Percentiles rank a stretch among this genome's conserved stretches.
Evolutionary conservation across 2,329 filamentous ascomycete species (phyloP).

Genomic region (Penicillium sp.): DNA sequence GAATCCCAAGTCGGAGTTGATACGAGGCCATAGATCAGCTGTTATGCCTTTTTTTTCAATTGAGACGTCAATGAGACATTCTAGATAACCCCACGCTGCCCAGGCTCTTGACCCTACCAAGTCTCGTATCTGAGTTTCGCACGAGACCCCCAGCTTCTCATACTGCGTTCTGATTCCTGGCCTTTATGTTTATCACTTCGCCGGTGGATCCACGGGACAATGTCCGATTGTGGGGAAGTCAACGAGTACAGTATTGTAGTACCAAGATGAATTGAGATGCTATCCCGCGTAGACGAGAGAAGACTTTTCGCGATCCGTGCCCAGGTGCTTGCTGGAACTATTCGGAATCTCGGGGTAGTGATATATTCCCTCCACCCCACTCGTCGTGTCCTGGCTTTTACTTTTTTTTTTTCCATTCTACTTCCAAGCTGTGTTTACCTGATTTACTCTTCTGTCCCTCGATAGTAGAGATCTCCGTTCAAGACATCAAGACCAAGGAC

Average conservation of each 20-base stretch:
- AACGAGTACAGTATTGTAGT: neutral
- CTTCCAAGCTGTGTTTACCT: neutral
- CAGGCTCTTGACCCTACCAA: neutral
- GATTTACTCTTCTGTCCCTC: neutral
- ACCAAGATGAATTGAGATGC: neutral
- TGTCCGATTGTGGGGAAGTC: conserved; percentile 7
- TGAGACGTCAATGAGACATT: neutral
- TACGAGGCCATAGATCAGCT: conserved; percentile 9
- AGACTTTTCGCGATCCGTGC: neutral
- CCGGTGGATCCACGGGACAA: neutral
- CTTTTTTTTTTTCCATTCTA: neutral
- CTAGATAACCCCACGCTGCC: conserved; percentile 1
- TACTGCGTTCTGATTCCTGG: conserved; percentile 2
- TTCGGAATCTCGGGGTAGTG: conserved; percentile 3
- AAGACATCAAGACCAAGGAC: neutral
- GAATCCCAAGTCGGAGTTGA: conserved; percentile 18
- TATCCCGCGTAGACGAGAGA: conserved; percentile 1
- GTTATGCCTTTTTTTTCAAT: neutral
- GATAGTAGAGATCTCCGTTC: too few relatives aligned
- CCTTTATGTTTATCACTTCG: neutral
- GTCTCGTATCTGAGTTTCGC: conserved; percentile 3
- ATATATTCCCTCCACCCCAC: conserved; percentile 13
- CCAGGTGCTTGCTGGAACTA: neutral
- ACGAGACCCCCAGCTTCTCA: neutral
- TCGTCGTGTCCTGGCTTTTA: neutral